Base-by-base conservation (phyloP, 1,139 yeast species). In the Yamadazyma pseudoaaseri region DNA sequence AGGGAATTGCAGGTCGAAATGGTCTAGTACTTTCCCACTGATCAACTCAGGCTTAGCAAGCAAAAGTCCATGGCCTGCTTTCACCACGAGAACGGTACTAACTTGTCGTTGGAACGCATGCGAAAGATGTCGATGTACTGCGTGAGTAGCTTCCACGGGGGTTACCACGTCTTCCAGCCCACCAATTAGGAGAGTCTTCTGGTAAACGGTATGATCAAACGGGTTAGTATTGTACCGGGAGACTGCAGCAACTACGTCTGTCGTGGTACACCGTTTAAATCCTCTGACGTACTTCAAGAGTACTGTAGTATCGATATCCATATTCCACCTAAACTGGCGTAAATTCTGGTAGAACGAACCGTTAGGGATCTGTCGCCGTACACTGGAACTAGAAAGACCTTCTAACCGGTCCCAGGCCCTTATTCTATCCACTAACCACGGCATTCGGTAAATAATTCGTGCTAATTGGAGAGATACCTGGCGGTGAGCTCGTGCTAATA, bases 311-410 rank as follows among this genome's bases (percentile, higher is more conserved):
- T 76, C 67, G 9, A 81, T 74, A 52, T 82, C 87, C 44, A 83
- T 51, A 51, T 85, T 84, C 84, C 87, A 81, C 32, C 89, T 59
- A 30, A 84, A 65, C 52, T 84, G 94, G 22, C 78, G 63, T 29
- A 72, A 53, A 35, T 77, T 70, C 26, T 73, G 66, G 46, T 73
- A 73, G 13, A 60, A 39, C 29, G 58, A 54, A 5, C 64, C 50
- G 6, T 54, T 43, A 1, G 53, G 49, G 7, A 46, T 30, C 60
- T 79, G 79, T 17, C 86, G 61, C 21, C 45, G 44, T 3, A 80
- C 84, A 37, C 86, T 78, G 3, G 59, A 49, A 32, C 89, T 81
- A 24, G 68, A 52, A 13, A 81, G 56, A 1, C 90, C 94, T 15
- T 78, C 82, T 20, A 65, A 47, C 31, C 90, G 65, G 53, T 84